Evolutionary conservation across 306 rosid species (phyloP).

Genomic region (Cotoneaster glaucophyllus): DNA sequence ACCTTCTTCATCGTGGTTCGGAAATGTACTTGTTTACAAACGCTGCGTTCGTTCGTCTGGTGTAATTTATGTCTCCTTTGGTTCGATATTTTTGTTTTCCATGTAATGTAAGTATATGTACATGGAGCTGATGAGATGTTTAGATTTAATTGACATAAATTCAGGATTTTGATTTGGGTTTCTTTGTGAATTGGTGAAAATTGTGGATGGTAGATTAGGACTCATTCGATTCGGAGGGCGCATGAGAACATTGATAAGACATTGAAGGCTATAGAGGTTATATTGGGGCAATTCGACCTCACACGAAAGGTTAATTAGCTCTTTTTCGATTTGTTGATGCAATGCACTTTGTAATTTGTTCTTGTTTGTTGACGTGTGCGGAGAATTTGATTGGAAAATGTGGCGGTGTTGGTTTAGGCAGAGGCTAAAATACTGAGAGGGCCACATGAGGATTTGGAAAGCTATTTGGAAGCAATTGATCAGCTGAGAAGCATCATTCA

Average conservation of each 20-base stretch:
- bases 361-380: neutral
- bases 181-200: neutral
- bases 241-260: slow-evolving; percentile 91
- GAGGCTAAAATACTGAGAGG: slow-evolving; percentile 95
- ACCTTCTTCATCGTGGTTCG: neutral
- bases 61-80: neutral
- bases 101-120: neutral
- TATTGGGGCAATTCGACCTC: slow-evolving; percentile 70
- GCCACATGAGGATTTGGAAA: slow-evolving; percentile 95
- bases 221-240: slow-evolving; percentile 84
- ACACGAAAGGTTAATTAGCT: slow-evolving; percentile 56
- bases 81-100: slow-evolving; percentile 9
- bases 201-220: slow-evolving; percentile 50
- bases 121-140: slow-evolving; percentile 8
- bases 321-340: neutral
- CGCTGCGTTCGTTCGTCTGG: neutral
- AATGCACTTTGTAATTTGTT: neutral
- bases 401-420: slow-evolving; percentile 39
- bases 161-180: slow-evolving; percentile 5
- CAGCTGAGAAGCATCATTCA: slow-evolving; percentile 53
- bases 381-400: neutral
- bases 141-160: neutral
- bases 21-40: neutral
- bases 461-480: slow-evolving; percentile 78
- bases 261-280: slow-evolving; percentile 63